Evolutionary conservation across 2,329 filamentous ascomycete species (phyloP), one percentile per base, ranked within the genome.

Genomic region (Penicillium oxalicum): DNA sequence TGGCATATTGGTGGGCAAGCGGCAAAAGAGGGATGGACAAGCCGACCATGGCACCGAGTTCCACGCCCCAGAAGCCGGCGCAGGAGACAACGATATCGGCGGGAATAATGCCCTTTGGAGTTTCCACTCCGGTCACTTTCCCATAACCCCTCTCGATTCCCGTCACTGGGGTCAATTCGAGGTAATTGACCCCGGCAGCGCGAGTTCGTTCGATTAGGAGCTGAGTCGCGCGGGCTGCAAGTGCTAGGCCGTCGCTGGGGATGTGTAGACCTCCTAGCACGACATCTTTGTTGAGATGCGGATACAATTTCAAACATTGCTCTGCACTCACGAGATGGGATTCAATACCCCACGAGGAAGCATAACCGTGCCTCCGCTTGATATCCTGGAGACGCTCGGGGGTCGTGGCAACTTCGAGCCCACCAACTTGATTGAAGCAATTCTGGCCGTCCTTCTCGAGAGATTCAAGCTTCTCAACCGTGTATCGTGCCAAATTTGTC

Each of bases 11-110:
- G 46, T 84, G 81, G 0, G 75, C 81, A 49, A 84, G 72, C 3
- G 81, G 81, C 0, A 82, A 71, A 4, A 84, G 64, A 5, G 81
- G 81, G 24, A 84, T 74, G 1, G 75, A 67, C 9, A 83, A 57
- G 4, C 74, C 80, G 37, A 78, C 73, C 80, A 84, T 81, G 5
- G 75, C 77, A 24, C 81, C 81, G 5, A 84, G 70, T 59, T 84
- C 81, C 6, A 83, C 81, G 9, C 81, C 81, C 81, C 81, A 84
- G 62, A 84, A 82, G 0, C 81, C 81, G 5, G 80, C 81, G 52
- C 81, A 84, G 1, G 80, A 83, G 34, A 84, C 65, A 44, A 84
- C 71, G 25, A 83, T 77, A 47, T 84, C 81, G 0, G 81, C 81
- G 0, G 76, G 68, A 18, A 83, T 70, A 0, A 60, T 74, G 24